Evolutionary conservation across 2,329 filamentous ascomycete species (phyloP), one percentile per base, ranked within the genome.

Genomic region (Thielaviopsis euricoi): DNA sequence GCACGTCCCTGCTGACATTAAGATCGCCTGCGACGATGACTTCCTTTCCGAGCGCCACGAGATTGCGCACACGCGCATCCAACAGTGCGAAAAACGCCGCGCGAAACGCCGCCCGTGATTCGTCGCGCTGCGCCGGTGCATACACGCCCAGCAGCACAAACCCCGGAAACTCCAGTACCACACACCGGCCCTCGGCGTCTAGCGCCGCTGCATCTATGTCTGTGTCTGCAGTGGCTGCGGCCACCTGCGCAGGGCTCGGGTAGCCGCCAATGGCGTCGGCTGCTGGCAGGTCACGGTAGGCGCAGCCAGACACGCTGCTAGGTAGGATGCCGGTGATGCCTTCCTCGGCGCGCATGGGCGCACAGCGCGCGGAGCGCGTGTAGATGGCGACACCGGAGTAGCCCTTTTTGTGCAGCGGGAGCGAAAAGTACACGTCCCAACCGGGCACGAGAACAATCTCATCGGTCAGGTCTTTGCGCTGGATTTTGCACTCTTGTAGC

Each of bases 351-450:
- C 85, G 82, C 25, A 96, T 87, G 0, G 93, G 93, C 3, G 83
- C 81, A 69, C 93, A 97, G 40, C 80, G 84, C 3, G 86, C 78
- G 67, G 87, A 93, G n/a, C 89, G 81, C 0, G 90, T 96, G 71
- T 96, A 98, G 40, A 98, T 89, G 3, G 86, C 93, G 1, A 98
- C 91, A 1, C 93, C 93, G 25, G 91, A 95, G 68, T 97, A 98
- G 23, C 93, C 91, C 75, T 96, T 97, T 70, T 97, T 97, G 67
- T 94, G 79, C 67, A 85, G 89, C 0, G 93, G 93, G 23, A 98
- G 75, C 67, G 89, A 96, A 71, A 96, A 96, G 71, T 85, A 95
- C 63, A 90, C 90, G 68, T 98, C 93, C 91, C 91, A 98, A 13
- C 93, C 93, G 0, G 87, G 83, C 0, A 97, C 82, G 37, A 97